phyloP scores from a whole-genome alignment of 352 stramenopile species.

The Phytophthora megakarya region DNA sequence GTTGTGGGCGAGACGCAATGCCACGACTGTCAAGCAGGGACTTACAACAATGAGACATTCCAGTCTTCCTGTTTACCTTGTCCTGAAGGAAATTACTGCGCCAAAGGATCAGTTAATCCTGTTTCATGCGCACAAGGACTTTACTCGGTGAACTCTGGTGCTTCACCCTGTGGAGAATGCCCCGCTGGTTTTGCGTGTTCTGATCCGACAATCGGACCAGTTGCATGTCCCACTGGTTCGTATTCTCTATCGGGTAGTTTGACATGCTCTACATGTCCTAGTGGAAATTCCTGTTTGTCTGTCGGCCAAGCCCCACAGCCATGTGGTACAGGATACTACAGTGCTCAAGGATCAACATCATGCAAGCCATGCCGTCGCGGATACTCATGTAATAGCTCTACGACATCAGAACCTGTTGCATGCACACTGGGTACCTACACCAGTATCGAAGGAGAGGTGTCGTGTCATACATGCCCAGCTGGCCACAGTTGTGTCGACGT shows the following conservation, averaged over 20 bases:
- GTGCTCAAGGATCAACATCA: slow-evolving; percentile 18
- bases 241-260: slow-evolving; percentile 31
- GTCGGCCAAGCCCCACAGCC: slow-evolving; percentile 16
- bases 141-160: slow-evolving; percentile 43
- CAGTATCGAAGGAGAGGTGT: slow-evolving; percentile 16
- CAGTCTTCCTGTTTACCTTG: slow-evolving; percentile 49
- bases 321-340: slow-evolving; percentile 33
- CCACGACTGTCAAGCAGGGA: slow-evolving; percentile 51
- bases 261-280: slow-evolving; percentile 26
- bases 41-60: slow-evolving; percentile 37
- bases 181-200: slow-evolving; percentile 33
- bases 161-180: slow-evolving; percentile 42
- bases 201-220: slow-evolving; percentile 23
- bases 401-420: slow-evolving; percentile 22
- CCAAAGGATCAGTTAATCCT: slow-evolving; percentile 33
- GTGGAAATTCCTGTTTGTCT: slow-evolving; percentile 27
- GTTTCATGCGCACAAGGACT: slow-evolving; percentile 38
- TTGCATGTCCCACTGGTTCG: slow-evolving; percentile 24
- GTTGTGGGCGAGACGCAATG: slow-evolving; percentile 40
- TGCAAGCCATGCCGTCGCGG: slow-evolving; percentile 46
- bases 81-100: slow-evolving; percentile 54
- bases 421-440: slow-evolving; percentile 39
- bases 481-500: slow-evolving; percentile 64
- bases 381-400: slow-evolving; percentile 32
- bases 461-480: slow-evolving; percentile 50